These are phyloP conservation scores for Fragaria vesca DNA, from an alignment of 306 rosid genomes.

Conservation along the genomic window DNA sequence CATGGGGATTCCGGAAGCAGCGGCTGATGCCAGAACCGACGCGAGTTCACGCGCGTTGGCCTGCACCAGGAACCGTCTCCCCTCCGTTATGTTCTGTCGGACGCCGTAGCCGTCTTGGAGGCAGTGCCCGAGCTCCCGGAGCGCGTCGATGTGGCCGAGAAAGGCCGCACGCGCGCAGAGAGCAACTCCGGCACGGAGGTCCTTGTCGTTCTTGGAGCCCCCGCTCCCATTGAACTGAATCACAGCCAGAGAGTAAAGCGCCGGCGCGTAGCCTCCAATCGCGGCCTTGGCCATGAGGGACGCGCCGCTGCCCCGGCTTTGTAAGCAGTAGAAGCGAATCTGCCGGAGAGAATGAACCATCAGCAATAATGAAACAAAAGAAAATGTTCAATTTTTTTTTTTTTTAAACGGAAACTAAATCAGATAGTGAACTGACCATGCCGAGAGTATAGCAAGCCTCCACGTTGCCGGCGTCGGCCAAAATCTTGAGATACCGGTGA, in stretches of 20 bases:
- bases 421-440: conserved; percentile 57
- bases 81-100: conserved; percentile 74
- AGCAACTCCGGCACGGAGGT: conserved; percentile 84
- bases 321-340: conserved; percentile 92
- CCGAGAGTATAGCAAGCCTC: conserved; percentile 92
- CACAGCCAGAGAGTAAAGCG: conserved; percentile 76
- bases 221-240: conserved; percentile 99
- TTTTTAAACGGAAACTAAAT: neutral
- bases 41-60: conserved; percentile 94
- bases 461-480: conserved; percentile 81
- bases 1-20: conserved; percentile 13
- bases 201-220: conserved; percentile 78
- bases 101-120: conserved; percentile 96
- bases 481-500: conserved; percentile 75
- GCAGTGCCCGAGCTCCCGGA: conserved; percentile 90
- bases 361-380: neutral
- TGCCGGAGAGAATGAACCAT: conserved; percentile 26
- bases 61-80: conserved; percentile 74
- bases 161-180: conserved; percentile 90
- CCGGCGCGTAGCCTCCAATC: conserved; percentile 81
- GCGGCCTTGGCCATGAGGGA: conserved; percentile 91
- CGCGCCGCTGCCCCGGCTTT: conserved; percentile 76
- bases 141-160: conserved; percentile 86
- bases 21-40: conserved; percentile 49
- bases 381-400: neutral